Evolutionary conservation across 805 yeast genomes (phyloP).

Genomic region (Ogataea ganodermae): DNA sequence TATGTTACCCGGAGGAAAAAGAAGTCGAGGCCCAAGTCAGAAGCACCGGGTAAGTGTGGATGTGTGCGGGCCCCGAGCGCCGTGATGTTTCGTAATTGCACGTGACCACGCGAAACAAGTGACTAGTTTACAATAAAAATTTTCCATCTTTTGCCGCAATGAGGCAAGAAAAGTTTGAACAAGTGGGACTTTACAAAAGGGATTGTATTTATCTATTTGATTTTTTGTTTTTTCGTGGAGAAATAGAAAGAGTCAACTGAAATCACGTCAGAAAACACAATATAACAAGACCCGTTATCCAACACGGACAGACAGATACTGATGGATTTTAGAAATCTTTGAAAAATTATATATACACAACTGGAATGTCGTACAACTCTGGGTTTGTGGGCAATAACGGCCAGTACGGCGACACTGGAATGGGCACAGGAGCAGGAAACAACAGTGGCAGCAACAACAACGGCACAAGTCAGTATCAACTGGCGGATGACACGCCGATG

Average conservation of each 20-base stretch:
- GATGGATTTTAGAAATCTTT: not conserved
- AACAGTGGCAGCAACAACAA: not conserved
- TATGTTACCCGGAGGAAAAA: too few relatives aligned
- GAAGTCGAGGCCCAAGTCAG: too few relatives aligned
- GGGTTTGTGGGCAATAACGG: slow-evolving; percentile 1
- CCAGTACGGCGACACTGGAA: not conserved
- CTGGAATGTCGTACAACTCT: slow-evolving; percentile 6
- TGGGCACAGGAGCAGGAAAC: not conserved
- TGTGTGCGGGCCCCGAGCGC: too few relatives aligned
- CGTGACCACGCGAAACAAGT: not conserved
- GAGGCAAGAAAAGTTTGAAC: not conserved
- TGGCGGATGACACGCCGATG: slow-evolving; percentile 38
- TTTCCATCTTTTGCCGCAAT: not conserved
- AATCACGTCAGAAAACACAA: slow-evolving; percentile 1
- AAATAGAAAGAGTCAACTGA: not conserved
- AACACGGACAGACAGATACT: not conserved
- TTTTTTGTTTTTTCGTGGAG: not conserved
- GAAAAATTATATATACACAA: not conserved
- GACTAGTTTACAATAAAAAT: not conserved
- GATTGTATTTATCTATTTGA: not conserved
- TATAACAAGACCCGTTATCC: not conserved
- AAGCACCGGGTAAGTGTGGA: too few relatives aligned
- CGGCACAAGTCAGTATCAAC: slow-evolving; percentile 4
- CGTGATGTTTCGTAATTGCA: not conserved
- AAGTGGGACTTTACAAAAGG: not conserved